phyloP scores from a whole-genome alignment of 768 basidiomycete species.

The Tylopilus rubrobrunneus region DNA sequence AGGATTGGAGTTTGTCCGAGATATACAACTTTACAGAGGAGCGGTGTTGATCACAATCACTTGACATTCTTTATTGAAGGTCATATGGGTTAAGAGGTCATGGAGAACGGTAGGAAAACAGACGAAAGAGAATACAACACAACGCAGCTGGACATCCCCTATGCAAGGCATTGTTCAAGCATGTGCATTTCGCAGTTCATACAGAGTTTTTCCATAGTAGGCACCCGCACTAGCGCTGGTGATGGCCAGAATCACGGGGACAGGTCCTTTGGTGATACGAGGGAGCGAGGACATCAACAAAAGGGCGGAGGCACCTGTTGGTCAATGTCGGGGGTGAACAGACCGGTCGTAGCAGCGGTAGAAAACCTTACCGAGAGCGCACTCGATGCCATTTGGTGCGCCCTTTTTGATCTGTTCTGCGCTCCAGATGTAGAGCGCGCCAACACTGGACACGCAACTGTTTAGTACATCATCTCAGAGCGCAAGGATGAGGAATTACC shows the following conservation, averaged over 20 bases:
- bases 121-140: slow-evolving; percentile 11
- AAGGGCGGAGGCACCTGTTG: slow-evolving; percentile 68
- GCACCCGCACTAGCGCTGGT: slow-evolving; percentile 57
- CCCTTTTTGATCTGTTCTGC: slow-evolving; percentile 74
- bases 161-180: slow-evolving; percentile 3
- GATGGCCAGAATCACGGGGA: slow-evolving; percentile 59
- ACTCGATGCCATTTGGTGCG: slow-evolving; percentile 69
- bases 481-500: slow-evolving; percentile 41
- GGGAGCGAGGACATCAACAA: slow-evolving; percentile 73
- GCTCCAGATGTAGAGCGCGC: slow-evolving; percentile 74
- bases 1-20: slow-evolving; percentile 1
- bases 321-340: not conserved
- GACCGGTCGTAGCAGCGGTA: not conserved
- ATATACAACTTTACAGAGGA: slow-evolving; percentile 14
- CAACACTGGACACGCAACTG: slow-evolving; percentile 48
- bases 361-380: slow-evolving; percentile 60
- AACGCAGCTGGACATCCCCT: not conserved
- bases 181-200: slow-evolving; percentile 28
- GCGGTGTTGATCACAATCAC: not conserved
- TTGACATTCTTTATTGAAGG: slow-evolving; percentile 1
- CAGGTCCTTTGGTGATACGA: slow-evolving; percentile 67
- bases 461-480: not conserved
- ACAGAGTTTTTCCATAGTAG: slow-evolving; percentile 66
- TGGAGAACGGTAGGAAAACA: not conserved
- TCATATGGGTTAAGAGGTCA: not conserved